Conservation (phyloP, 805 yeast genomes). For the Torulaspora gathmanii region DNA sequence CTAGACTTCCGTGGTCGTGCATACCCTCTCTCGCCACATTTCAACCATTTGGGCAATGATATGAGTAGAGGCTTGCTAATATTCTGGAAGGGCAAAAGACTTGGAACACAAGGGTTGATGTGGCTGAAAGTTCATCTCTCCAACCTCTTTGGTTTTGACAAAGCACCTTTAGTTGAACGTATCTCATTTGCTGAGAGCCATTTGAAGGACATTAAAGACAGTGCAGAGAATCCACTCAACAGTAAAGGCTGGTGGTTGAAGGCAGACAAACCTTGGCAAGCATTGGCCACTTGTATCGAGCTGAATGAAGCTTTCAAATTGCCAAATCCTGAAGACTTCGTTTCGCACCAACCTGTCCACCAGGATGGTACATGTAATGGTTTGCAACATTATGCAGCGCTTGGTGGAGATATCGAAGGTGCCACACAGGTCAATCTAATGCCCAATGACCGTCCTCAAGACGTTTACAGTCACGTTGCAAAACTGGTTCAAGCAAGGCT, state of each 20-base stretch:
- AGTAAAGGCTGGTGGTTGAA: conserved; percentile 60
- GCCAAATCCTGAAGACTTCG: conserved; percentile 58
- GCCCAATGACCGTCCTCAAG: conserved; percentile 70
- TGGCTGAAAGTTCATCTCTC: conserved; percentile 78
- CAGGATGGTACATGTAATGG: conserved; percentile 89
- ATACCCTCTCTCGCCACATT: conserved; percentile 74
- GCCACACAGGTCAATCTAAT: conserved; percentile 72
- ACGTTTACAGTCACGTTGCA: conserved; percentile 71
- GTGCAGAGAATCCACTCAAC: conserved; percentile 59
- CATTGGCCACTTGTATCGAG: conserved; percentile 65
- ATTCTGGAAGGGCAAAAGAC: conserved; percentile 71
- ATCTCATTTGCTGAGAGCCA: conserved; percentile 54
- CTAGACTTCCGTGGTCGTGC: conserved; percentile 82
- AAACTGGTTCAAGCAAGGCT: conserved; percentile 53
- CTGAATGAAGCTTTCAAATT: conserved; percentile 54
- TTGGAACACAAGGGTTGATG: conserved; percentile 59
- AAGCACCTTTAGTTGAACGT: conserved; percentile 63
- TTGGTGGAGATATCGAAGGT: conserved; percentile 82
- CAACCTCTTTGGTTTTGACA: conserved; percentile 70
- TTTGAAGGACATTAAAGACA: conserved; percentile 48
- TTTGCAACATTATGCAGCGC: conserved; percentile 79
- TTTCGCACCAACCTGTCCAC: conserved; percentile 74
- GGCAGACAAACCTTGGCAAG: conserved; percentile 85
- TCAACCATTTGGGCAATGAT: conserved; percentile 77
- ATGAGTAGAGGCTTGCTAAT: conserved; percentile 64